Evolutionary conservation across 129 eudicot species (phyloP).

Genomic region (Pulicaria dysenterica): DNA sequence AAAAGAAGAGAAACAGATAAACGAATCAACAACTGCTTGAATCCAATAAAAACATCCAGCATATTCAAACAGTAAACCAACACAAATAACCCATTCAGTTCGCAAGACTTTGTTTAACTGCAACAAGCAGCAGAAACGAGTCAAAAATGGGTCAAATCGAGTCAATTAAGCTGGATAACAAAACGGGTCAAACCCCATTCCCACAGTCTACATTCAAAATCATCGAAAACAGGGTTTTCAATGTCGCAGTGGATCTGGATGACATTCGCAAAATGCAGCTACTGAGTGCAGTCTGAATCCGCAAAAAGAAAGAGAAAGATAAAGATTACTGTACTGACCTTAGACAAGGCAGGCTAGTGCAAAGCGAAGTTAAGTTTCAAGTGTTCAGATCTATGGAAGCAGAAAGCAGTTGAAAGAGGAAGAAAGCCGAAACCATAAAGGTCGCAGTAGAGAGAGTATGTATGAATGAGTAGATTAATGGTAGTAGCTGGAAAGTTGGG

Average conservation of each 20-base stretch:
- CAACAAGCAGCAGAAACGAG: constrained; percentile 27
- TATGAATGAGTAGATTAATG: constrained; percentile 9
- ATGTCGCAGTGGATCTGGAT: constrained; percentile 24
- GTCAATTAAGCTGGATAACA: background rate
- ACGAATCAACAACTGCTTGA: background rate
- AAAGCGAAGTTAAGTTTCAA: constrained; percentile 14
- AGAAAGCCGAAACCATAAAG: background rate
- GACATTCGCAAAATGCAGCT: constrained; percentile 29
- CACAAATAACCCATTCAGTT: background rate
- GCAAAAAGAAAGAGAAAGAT: background rate
- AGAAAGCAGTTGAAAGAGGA: background rate
- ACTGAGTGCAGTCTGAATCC: background rate
- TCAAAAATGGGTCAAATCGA: constrained; percentile 1
- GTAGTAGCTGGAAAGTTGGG: constrained; percentile 47
- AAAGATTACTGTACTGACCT: constrained; percentile 23
- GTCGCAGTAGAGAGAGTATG: constrained; percentile 5
- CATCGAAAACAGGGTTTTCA: constrained; percentile 3
- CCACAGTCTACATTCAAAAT: background rate
- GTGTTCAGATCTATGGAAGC: constrained; percentile 39
- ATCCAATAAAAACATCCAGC: constrained; percentile 6
- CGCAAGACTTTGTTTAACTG: constrained; percentile 5
- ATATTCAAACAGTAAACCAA: constrained; percentile 10
- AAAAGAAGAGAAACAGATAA: background rate
- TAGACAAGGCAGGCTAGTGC: background rate
- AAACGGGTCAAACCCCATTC: no score